phyloP scores from a whole-genome alignment of 805 yeast species.

The Saitoella complicata region DNA sequence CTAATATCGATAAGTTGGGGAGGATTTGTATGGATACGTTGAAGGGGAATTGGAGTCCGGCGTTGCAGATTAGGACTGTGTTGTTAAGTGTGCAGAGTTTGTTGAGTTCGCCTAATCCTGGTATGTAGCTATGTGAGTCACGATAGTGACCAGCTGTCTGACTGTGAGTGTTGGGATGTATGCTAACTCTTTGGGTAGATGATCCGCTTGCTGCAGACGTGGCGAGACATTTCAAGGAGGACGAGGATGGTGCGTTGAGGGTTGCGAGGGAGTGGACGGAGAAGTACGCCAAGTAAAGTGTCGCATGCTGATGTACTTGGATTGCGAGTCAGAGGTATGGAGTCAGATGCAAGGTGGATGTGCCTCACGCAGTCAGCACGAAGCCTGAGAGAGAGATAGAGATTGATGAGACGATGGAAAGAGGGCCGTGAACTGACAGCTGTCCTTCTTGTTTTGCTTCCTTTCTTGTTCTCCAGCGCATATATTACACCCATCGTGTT shows the following conservation, averaged over 20 bases:
- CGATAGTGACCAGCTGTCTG: not conserved
- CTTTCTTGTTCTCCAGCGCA: too few species aligned
- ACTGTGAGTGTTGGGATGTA: not conserved
- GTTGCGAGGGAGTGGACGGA: slow-evolving; percentile 53
- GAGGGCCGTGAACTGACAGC: too few species aligned
- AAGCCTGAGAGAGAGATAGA: too few species aligned
- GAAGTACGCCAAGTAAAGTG: slow-evolving; percentile 34
- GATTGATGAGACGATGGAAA: too few species aligned
- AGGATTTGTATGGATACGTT: slow-evolving; percentile 90
- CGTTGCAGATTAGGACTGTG: slow-evolving; percentile 85
- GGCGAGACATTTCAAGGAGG: slow-evolving; percentile 87
- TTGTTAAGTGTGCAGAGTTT: slow-evolving; percentile 83
- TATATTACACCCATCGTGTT: not conserved
- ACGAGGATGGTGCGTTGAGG: slow-evolving; percentile 61
- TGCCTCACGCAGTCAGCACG: too few species aligned
- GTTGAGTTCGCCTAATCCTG: slow-evolving; percentile 86
- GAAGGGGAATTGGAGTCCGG: slow-evolving; percentile 93
- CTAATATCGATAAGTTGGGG: slow-evolving; percentile 88
- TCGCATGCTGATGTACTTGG: too few species aligned
- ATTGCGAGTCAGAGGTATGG: too few species aligned
- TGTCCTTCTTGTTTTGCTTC: too few species aligned
- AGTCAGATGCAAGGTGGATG: too few species aligned
- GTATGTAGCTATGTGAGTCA: slow-evolving; percentile 3
- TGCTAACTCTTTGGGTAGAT: slow-evolving; percentile 26
- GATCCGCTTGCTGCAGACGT: slow-evolving; percentile 97